A percentile compares a stretch with the other conserved stretches of the same genome.
Evolutionary conservation across 2,329 filamentous ascomycete species (phyloP).

Genomic region (Chaetomium strumarium): DNA sequence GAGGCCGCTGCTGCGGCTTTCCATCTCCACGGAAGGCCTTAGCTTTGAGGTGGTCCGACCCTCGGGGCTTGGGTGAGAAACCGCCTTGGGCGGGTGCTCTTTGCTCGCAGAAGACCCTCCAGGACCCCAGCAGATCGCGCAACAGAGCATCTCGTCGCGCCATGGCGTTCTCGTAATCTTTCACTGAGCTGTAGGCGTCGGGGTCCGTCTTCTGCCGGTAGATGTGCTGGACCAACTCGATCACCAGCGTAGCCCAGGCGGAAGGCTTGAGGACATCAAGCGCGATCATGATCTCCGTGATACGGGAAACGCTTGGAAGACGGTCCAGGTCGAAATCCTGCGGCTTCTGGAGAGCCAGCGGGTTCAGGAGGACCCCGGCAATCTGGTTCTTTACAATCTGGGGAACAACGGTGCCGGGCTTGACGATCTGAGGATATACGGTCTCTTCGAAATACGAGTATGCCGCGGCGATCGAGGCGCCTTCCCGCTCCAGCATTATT

Average conservation of each 20-base stretch:
- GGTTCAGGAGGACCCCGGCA: slow-evolving; percentile 27
- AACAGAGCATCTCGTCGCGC: slow-evolving; percentile 30
- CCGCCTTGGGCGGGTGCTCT: slow-evolving; percentile 9
- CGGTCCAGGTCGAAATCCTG: slow-evolving; percentile 26
- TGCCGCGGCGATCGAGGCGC: slow-evolving; percentile 17
- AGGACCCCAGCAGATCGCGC: slow-evolving; percentile 36
- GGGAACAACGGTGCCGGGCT: slow-evolving; percentile 25
- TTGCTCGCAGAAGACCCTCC: slow-evolving; percentile 36
- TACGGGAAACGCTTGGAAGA: slow-evolving; percentile 35
- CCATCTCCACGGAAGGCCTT: background rate
- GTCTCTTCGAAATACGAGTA: slow-evolving; percentile 31
- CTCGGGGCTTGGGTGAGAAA: background rate
- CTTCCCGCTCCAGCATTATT: slow-evolving; percentile 24
- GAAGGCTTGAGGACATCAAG: slow-evolving; percentile 30
- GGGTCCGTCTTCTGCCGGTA: slow-evolving; percentile 25
- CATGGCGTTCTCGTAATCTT: slow-evolving; percentile 28
- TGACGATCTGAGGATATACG: slow-evolving; percentile 29
- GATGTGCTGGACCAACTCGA: slow-evolving; percentile 32
- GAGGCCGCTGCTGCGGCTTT: slow-evolving; percentile 10
- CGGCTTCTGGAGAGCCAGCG: slow-evolving; percentile 30
- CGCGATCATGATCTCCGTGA: slow-evolving; percentile 33
- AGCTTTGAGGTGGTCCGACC: background rate
- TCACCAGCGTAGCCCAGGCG: slow-evolving; percentile 32
- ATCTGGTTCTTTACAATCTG: slow-evolving; percentile 29
- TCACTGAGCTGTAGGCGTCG: slow-evolving; percentile 24